These are phyloP conservation scores for Colletotrichum chrysophilum DNA, from an alignment of 2,329 filamentous ascomycete species.

Conservation along the genomic window DNA sequence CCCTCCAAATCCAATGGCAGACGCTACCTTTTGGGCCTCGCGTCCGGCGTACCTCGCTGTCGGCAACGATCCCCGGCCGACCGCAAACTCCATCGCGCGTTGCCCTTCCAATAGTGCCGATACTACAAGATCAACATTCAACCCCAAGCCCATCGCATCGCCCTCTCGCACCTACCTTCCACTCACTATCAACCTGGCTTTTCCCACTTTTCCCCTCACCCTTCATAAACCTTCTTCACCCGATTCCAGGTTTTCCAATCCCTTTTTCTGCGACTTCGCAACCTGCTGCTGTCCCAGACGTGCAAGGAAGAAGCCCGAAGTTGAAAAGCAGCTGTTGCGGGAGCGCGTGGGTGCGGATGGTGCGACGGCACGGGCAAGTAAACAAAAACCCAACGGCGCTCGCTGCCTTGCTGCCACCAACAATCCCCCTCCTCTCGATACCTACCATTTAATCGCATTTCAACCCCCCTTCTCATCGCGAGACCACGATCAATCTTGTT, in stretches of 20 bases:
- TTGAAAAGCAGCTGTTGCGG: not conserved
- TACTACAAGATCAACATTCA: slow-evolving; percentile 13
- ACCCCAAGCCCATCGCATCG: not conserved
- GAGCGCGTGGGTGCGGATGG: slow-evolving; percentile 4
- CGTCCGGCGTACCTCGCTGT: not conserved
- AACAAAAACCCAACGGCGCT: slow-evolving; percentile 6
- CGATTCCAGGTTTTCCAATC: not conserved
- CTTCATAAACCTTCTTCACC: not conserved
- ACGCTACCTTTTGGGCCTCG: not conserved
- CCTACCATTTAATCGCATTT: not conserved
- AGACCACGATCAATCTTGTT: not conserved
- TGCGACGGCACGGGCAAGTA: slow-evolving; percentile 3
- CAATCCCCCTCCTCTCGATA: not conserved
- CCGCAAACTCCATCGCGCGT: not conserved
- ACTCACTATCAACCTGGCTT: not conserved
- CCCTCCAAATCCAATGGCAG: not conserved
- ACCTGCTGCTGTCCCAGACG: not conserved
- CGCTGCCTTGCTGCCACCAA: not conserved
- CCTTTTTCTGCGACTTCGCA: not conserved
- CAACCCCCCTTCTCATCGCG: not conserved
- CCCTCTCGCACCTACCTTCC: not conserved
- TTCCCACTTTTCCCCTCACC: not conserved
- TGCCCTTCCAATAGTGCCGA: slow-evolving; percentile 17
- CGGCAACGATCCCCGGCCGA: not conserved
- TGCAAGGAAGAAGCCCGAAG: slow-evolving; percentile 14